phyloP scores from a whole-genome alignment of 2,329 filamentous ascomycete species.

The Apiospora koreana region DNA sequence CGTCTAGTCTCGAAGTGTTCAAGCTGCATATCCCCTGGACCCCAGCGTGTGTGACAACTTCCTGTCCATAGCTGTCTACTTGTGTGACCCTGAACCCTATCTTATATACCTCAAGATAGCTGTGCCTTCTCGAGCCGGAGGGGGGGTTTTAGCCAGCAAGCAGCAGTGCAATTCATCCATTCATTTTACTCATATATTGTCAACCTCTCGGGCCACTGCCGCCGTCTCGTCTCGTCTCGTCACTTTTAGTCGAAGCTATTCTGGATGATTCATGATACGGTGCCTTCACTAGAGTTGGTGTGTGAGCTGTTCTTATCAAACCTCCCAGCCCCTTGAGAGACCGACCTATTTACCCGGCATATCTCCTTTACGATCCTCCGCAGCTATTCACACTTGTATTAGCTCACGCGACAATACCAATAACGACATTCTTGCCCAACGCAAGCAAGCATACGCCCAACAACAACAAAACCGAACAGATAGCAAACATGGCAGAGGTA shows the following conservation, averaged over 20 bases:
- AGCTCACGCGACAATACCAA: background rate
- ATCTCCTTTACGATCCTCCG: background rate
- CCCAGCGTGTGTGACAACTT: background rate
- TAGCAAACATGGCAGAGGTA: conserved; percentile 27
- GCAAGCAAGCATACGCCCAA: background rate
- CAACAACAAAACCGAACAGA: conserved; percentile 12
- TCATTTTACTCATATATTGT: background rate
- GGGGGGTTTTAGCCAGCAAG: background rate
- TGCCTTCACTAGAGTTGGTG: conserved; percentile 18
- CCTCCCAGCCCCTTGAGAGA: conserved; percentile 14
- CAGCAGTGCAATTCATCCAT: background rate
- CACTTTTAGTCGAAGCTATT: background rate
- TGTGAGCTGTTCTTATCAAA: conserved; percentile 21
- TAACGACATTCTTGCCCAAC: background rate
- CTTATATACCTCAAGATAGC: background rate
- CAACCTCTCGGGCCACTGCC: background rate
- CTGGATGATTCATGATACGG: conserved; percentile 5
- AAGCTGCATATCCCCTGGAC: background rate
- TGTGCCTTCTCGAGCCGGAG: background rate
- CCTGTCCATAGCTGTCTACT: background rate
- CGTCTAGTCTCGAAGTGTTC: background rate
- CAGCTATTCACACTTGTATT: background rate
- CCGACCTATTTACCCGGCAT: background rate
- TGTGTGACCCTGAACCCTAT: conserved; percentile 6
- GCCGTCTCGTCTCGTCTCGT: background rate